Evolutionary conservation across 2,329 filamentous ascomycete species (phyloP).

Genomic region (Colletotrichum sp.): DNA sequence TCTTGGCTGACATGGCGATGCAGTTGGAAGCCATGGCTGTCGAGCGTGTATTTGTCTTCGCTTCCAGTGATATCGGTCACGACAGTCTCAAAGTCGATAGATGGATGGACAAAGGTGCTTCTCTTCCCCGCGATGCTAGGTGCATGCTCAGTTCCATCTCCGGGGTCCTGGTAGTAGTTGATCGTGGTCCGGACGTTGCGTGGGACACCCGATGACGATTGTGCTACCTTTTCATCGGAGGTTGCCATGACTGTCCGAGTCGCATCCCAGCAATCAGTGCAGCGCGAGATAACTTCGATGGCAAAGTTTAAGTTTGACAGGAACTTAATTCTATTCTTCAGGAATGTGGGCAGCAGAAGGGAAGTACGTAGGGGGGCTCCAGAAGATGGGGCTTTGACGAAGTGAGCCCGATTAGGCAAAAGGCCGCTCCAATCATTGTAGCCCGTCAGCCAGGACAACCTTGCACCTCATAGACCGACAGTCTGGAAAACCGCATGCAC

Average conservation of each 20-base stretch:
- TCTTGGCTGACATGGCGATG: constrained; percentile 33
- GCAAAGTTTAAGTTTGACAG: not conserved
- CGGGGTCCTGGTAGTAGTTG: constrained; percentile 11
- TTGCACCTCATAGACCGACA: not conserved
- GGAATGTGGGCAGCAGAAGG: not conserved
- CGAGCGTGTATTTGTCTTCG: constrained; percentile 43
- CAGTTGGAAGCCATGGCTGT: constrained; percentile 47
- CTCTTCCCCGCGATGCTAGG: constrained; percentile 14
- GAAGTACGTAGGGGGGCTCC: not conserved
- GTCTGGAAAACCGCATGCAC: not conserved
- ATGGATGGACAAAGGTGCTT: not conserved
- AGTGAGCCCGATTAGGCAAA: not conserved
- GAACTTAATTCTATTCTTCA: not conserved
- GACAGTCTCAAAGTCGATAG: constrained; percentile 25
- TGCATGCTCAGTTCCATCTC: constrained; percentile 1
- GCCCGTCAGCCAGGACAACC: not conserved
- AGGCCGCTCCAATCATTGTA: not conserved
- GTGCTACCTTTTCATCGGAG: not conserved
- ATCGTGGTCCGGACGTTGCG: constrained; percentile 40
- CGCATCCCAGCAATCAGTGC: not conserved
- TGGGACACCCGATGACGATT: not conserved
- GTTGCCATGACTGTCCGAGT: not conserved
- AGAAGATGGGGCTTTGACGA: not conserved
- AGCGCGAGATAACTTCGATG: not conserved
- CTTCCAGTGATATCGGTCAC: constrained; percentile 44